Evolutionary conservation across 345 rosid species (phyloP).

Genomic region (Luvunga scandens): DNA sequence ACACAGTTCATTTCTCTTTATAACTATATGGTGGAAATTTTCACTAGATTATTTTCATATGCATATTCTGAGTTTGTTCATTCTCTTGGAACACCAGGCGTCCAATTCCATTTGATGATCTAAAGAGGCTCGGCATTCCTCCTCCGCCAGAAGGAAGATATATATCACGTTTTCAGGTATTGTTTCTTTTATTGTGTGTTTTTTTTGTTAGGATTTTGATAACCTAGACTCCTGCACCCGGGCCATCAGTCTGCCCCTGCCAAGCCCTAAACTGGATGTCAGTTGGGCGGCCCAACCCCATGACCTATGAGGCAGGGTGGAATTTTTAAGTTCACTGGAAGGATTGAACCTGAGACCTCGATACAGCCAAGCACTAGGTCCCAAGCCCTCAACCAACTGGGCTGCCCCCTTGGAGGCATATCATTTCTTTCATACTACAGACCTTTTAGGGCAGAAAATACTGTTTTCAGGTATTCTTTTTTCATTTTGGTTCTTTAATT

Average conservation of each 20-base stretch:
- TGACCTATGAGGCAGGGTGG: no score
- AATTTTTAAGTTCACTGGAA: no score
- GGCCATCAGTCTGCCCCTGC: no score
- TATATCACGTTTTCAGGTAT: conserved; percentile 75
- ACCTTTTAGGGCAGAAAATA: no score
- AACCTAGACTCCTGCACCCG: no score
- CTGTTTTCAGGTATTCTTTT: not conserved
- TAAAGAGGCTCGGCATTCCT: conserved; percentile 83
- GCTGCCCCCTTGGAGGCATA: conserved; percentile 18
- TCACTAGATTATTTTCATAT: not conserved
- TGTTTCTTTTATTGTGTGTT: not conserved
- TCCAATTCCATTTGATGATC: conserved; percentile 72
- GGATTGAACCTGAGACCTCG: no score
- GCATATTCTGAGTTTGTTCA: conserved; percentile 6
- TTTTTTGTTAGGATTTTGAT: no score
- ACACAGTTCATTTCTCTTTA: not conserved
- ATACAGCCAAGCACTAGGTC: no score
- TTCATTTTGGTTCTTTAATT: not conserved
- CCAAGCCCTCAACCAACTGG: no score
- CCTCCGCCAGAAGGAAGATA: conserved; percentile 94
- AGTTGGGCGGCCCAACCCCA: no score
- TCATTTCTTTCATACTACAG: not conserved
- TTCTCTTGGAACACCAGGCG: conserved; percentile 42
- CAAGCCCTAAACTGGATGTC: no score
- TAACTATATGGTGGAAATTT: not conserved